Evolutionary conservation across 768 basidiomycete species (phyloP).

Genomic region (Podaxis sp.): DNA sequence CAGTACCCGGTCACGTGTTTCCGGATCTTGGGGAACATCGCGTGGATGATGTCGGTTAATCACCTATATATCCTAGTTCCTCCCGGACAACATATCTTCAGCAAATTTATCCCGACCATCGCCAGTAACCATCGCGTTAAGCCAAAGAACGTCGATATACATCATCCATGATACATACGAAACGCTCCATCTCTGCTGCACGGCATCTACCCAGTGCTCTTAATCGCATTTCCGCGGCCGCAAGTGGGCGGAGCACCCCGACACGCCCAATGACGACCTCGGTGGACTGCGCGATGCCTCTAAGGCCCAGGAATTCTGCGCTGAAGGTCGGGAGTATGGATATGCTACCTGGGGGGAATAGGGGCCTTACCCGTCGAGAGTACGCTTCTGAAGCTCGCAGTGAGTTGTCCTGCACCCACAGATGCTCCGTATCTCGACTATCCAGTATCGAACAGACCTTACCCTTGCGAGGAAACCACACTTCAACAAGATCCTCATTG

Average conservation of each 20-base stretch:
- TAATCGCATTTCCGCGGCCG: slow-evolving; percentile 11
- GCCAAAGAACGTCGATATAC: background rate
- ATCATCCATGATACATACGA: slow-evolving; percentile 30
- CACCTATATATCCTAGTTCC: slow-evolving; percentile 1
- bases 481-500: slow-evolving; percentile 89
- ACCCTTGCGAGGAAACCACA: slow-evolving; percentile 36
- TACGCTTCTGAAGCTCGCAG: slow-evolving; percentile 27
- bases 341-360: background rate
- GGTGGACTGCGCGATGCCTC: background rate
- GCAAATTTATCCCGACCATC: background rate
- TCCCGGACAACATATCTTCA: background rate
- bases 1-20: slow-evolving; percentile 9
- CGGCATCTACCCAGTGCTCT: slow-evolving; percentile 22
- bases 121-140: background rate
- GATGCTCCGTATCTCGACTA: background rate
- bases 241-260: slow-evolving; percentile 6
- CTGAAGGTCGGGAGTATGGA: background rate
- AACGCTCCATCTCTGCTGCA: slow-evolving; percentile 25
- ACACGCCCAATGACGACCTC: slow-evolving; percentile 15
- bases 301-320: background rate
- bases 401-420: slow-evolving; percentile 11
- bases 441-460: background rate
- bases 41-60: slow-evolving; percentile 1
- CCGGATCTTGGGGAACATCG: slow-evolving; percentile 13
- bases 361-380: slow-evolving; percentile 6